These are phyloP conservation scores for Oryza officinalis DNA, from an alignment of 176 grass and related monocot genomes.

Conservation along the genomic window DNA sequence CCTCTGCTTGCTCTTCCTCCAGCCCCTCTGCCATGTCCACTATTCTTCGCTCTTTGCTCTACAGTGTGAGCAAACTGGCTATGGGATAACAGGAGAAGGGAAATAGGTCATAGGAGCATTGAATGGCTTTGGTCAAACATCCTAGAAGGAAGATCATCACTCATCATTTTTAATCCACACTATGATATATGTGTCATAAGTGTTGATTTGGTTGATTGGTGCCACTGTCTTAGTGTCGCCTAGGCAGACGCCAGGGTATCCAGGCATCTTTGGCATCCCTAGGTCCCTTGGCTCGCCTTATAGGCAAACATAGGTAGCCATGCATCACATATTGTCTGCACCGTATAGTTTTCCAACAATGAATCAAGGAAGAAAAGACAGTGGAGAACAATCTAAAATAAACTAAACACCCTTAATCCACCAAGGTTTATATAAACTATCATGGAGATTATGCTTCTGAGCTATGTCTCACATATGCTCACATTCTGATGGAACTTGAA, in stretches of 20 bases:
- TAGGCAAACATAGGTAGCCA: neutral
- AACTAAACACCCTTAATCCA: neutral
- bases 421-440: neutral
- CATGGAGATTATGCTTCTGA: neutral
- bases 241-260: neutral
- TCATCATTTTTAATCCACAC: no score
- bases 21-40: no score
- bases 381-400: neutral
- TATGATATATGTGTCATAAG: neutral
- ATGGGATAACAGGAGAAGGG: neutral
- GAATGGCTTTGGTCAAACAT: neutral
- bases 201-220: neutral
- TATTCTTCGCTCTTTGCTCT: neutral
- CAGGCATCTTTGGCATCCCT: neutral
- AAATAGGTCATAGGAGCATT: neutral
- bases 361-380: neutral
- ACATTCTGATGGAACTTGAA: neutral
- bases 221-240: neutral
- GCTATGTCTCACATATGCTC: neutral
- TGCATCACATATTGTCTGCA: neutral
- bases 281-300: neutral
- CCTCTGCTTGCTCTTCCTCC: neutral
- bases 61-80: neutral
- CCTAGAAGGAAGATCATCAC: no score
- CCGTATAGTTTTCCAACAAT: neutral